Evolutionary conservation across 2,329 filamentous ascomycete genomes (phyloP).

Genomic region (Lojkania enalia): DNA sequence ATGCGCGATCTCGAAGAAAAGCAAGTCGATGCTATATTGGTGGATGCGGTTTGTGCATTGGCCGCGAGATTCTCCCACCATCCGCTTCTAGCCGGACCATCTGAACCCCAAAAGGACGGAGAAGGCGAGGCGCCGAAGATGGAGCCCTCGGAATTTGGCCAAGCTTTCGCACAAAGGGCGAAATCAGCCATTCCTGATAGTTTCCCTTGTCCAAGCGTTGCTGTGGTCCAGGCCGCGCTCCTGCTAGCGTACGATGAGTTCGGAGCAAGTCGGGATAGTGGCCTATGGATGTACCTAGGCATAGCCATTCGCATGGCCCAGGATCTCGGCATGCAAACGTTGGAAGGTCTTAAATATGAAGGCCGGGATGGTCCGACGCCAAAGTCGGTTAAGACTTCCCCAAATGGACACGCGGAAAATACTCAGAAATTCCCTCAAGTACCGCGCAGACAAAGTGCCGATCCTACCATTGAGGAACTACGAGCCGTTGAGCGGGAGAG

Average conservation of each 20-base stretch:
- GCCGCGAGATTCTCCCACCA: slow-evolving; percentile 76
- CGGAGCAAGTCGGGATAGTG: slow-evolving; percentile 84
- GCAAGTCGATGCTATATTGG: slow-evolving; percentile 78
- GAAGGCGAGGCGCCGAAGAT: slow-evolving; percentile 25
- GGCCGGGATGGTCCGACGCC: slow-evolving; percentile 60
- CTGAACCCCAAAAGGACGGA: slow-evolving; percentile 49
- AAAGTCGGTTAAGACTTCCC: slow-evolving; percentile 54
- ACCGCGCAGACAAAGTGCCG: slow-evolving; percentile 38
- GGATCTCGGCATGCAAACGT: slow-evolving; percentile 78
- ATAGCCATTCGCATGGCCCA: slow-evolving; percentile 83
- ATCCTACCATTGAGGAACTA: slow-evolving; percentile 56
- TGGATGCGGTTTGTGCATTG: slow-evolving; percentile 82
- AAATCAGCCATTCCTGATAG: slow-evolving; percentile 82
- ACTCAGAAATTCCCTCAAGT: slow-evolving; percentile 59
- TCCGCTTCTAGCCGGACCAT: slow-evolving; percentile 56
- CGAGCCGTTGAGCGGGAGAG: slow-evolving; percentile 76
- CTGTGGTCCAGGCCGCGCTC: slow-evolving; percentile 80
- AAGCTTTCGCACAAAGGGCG: slow-evolving; percentile 77
- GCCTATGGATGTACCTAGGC: slow-evolving; percentile 91
- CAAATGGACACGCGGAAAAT: slow-evolving; percentile 42
- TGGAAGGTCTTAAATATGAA: slow-evolving; percentile 69
- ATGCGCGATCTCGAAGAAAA: slow-evolving; percentile 78
- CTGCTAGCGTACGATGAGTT: slow-evolving; percentile 89
- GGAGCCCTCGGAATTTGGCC: slow-evolving; percentile 68
- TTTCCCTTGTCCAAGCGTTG: slow-evolving; percentile 79